These are phyloP conservation scores for Hydnomerulius pinastri DNA, from an alignment of 768 basidiomycete genomes.

Conservation along the genomic window DNA sequence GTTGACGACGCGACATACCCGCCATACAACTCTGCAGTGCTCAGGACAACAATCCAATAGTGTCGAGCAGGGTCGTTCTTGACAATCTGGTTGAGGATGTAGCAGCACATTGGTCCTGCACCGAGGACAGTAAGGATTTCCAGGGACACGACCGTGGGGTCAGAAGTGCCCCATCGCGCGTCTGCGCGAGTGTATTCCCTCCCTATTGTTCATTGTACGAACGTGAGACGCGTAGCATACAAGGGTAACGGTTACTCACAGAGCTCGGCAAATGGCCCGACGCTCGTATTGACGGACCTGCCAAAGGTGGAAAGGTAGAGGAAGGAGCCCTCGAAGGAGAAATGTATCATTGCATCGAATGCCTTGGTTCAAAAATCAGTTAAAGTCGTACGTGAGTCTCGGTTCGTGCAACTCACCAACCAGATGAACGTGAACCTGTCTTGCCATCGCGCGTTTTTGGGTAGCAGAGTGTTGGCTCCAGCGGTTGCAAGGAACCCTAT, in stretches of 20 bases:
- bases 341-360: constrained; percentile 81
- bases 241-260: constrained; percentile 47
- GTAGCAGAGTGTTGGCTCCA: constrained; percentile 58
- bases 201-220: constrained; percentile 46
- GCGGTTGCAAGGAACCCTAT: constrained; percentile 53
- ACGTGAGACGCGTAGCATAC: neutral
- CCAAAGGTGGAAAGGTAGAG: constrained; percentile 78
- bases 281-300: constrained; percentile 65
- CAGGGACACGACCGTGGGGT: constrained; percentile 79
- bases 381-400: neutral
- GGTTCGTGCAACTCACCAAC: constrained; percentile 50
- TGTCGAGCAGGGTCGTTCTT: constrained; percentile 60
- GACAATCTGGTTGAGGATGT: constrained; percentile 66
- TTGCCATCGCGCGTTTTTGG: constrained; percentile 62
- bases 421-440: constrained; percentile 76
- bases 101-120: constrained; percentile 73
- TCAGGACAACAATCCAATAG: constrained; percentile 74
- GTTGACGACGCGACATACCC: constrained; percentile 44
- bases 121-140: constrained; percentile 80
- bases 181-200: constrained; percentile 82
- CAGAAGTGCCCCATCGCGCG: constrained; percentile 77
- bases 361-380: constrained; percentile 43
- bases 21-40: constrained; percentile 78
- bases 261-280: constrained; percentile 69
- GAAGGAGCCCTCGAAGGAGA: constrained; percentile 79